These are phyloP conservation scores for Collybia nuda DNA, from an alignment of 768 basidiomycete genomes.

Conservation along the genomic window DNA sequence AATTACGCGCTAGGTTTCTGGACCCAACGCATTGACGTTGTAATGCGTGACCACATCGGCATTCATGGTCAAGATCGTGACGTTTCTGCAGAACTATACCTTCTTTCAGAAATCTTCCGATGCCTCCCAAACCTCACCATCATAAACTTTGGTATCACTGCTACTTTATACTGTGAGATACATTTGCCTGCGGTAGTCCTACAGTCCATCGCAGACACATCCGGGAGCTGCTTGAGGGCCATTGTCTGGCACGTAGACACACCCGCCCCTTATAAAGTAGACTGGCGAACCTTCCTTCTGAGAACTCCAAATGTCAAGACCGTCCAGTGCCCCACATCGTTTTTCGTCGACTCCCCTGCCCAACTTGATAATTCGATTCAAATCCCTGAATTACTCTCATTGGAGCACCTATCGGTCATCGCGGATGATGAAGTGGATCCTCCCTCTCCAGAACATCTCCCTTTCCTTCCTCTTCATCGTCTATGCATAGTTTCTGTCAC, in stretches of 20 bases:
- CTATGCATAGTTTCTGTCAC: neutral
- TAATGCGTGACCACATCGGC: conserved; percentile 9
- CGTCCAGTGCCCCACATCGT: conserved; percentile 2
- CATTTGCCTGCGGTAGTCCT: conserved; percentile 1
- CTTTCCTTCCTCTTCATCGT: conserved; percentile 3
- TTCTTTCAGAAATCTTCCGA: conserved; percentile 10
- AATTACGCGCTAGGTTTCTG: conserved; percentile 7
- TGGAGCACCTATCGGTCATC: neutral
- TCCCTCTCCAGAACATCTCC: neutral
- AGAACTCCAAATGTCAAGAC: conserved; percentile 5
- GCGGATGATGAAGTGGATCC: no score
- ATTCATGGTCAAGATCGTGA: neutral
- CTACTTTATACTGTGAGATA: neutral
- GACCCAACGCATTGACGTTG: conserved; percentile 19
- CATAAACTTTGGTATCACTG: conserved; percentile 4
- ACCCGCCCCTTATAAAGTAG: neutral
- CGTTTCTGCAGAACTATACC: neutral
- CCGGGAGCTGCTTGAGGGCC: conserved; percentile 8
- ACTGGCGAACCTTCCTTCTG: conserved; percentile 11
- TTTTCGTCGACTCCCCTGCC: neutral
- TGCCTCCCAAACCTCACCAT: conserved; percentile 17
- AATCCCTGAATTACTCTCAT: neutral
- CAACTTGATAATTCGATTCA: neutral
- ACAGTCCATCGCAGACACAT: conserved; percentile 3
- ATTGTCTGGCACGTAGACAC: conserved; percentile 3